Conservation (phyloP, 2,329 filamentous ascomycete species). For the Botrytis fragariae region DNA sequence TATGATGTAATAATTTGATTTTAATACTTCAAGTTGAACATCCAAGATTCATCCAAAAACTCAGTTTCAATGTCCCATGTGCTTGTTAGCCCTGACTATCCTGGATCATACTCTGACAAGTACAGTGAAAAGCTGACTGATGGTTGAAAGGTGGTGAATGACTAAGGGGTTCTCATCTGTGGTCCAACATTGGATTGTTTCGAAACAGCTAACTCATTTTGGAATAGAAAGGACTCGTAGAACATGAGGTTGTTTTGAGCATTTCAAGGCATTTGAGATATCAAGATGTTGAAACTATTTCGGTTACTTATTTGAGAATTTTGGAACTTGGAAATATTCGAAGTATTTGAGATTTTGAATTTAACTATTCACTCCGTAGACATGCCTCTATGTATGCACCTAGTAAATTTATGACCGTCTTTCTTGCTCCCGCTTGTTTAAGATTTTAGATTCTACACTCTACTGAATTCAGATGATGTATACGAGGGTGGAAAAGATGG, state of each 20-base stretch:
- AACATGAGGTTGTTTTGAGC: not conserved
- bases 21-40: not conserved
- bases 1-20: not conserved
- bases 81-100: not conserved
- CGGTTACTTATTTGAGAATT: not conserved
- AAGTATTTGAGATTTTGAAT: not conserved
- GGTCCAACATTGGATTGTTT: not conserved
- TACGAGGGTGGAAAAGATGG: not conserved
- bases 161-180: not conserved
- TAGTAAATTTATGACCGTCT: not conserved
- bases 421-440: not conserved
- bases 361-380: too few relatives aligned
- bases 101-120: not conserved
- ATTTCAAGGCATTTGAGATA: not conserved
- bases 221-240: too few relatives aligned
- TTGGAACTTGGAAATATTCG: not conserved
- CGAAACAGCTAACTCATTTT: not conserved
- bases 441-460: too few relatives aligned
- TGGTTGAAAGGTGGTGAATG: not conserved
- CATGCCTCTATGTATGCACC: too few relatives aligned
- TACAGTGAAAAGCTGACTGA: not conserved
- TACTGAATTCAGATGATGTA: not conserved
- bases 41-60: not conserved
- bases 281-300: not conserved
- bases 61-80: not conserved